Base-by-base conservation (phyloP, 352 stramenopile species). In the Phytophthora colocasiae region DNA sequence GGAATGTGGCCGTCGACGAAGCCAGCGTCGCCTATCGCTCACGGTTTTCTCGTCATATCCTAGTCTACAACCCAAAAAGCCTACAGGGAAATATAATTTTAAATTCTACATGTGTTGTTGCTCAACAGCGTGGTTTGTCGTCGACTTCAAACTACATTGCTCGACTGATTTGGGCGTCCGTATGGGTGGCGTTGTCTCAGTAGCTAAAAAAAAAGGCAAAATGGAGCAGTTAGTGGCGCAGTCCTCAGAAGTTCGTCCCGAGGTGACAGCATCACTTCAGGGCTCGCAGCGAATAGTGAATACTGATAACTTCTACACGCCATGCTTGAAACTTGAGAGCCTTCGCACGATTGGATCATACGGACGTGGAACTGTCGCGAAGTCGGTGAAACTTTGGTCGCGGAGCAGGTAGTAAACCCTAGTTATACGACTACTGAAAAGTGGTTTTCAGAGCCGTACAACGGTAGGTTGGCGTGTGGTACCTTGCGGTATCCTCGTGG, bases 71-170 rank as follows among this genome's bases (percentile, higher is more conserved):
- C 29, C 49, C 60, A 2, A 56, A 36, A 80, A 80, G 22, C 63
- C 72, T 12, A 55, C 44, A 15, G 67, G 66, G 1, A 75, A 77
- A 32, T 75, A 69, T 32, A 67, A 80, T 34, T 80, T 80, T 52
- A 47, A 63, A 26, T 58, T 80, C 7, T 77, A 77, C 58, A 60
- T 63, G n/a, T n/a, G n/a, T n/a, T n/a, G n/a, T n/a, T n/a, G n/a
- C n/a, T n/a, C n/a, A n/a, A n/a, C n/a, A n/a, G 47, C 60, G 11
- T 76, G 71, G 67, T 49, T 75, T 10, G 52, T 48, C 12, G 15
- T 77, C 8, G 66, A 48, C 40, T 76, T 66, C 51, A 65, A 63
- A 26, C 22, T 80, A 0, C 67, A 80, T 26, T 69, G 72, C 22
- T 41, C 12, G 8, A 36, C 22, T 0, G 36, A 41, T 38, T 75